Evolutionary conservation across 2,329 filamentous ascomycete genomes (phyloP), one percentile per base, ranked within the genome.

Genomic region (Cladobotryum protrusum): DNA sequence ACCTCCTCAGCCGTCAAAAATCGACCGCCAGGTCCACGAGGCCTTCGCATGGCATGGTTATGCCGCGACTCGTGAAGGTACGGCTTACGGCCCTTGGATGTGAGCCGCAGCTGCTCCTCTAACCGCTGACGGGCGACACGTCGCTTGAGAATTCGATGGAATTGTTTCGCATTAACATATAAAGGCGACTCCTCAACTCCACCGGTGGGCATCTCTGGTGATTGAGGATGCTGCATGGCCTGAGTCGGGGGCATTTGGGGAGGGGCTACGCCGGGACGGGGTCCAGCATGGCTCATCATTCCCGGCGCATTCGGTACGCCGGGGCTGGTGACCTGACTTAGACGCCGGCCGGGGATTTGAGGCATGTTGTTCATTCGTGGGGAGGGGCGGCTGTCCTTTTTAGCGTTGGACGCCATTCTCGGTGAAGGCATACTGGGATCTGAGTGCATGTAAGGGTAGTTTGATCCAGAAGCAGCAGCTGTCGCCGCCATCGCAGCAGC

Each of bases 91-190:
- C 92, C 92, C 71, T 99, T 99, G 9, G 87, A 95, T 0, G 93
- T 97, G 51, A 97, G 73, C 39, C 93, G 83, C 40, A 99, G 72
- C 48, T 91, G 88, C 67, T 99, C 93, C 67, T 99, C 93, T 14
- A 99, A 76, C 66, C 89, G 89, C 68, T 97, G 93, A 33, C 93
- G 82, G 6, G 93, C 93, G 56, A 97, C 89, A 52, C 93, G 82
- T 51, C 93, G 82, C 75, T 99, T 97, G 48, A 99, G 72, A 44
- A 99, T 99, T 20, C 93, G 87, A 66, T 99, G 93, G 60, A 99
- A 99, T 63, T 99, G 93, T 68, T 99, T 99, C 5, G 93, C 93
- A 62, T 99, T 99, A 62, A 99, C 93, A 60, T 99, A 99, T 1
- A 99, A 75, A 0, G 93, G 93, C 0, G 92, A 92, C 64, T 99